A percentile compares a stretch with the other conserved stretches of the same genome.
These are phyloP conservation scores for Penicillium manginii DNA, from an alignment of 495 filamentous ascomycete genomes.

Conservation along the genomic window DNA sequence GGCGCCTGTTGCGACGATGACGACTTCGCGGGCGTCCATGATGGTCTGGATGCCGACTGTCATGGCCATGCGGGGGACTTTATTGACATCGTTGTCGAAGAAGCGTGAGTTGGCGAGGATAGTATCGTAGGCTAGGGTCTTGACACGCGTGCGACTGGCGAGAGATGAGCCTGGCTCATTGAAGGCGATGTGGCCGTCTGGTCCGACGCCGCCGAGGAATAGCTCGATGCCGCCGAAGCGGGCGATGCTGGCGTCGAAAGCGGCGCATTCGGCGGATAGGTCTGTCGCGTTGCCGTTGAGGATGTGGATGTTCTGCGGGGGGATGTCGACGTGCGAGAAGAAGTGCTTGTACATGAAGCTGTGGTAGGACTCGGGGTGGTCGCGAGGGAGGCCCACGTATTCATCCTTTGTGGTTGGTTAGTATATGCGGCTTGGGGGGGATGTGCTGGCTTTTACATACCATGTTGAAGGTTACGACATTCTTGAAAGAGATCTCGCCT, in stretches of 20 bases:
- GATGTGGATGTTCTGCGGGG: slow-evolving; percentile 80
- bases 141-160: slow-evolving; percentile 77
- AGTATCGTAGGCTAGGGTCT: slow-evolving; percentile 86
- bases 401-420: slow-evolving; percentile 62
- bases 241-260: slow-evolving; percentile 79
- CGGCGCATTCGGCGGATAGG: slow-evolving; percentile 74
- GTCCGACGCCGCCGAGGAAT: slow-evolving; percentile 83
- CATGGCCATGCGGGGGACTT: slow-evolving; percentile 81
- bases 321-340: slow-evolving; percentile 85
- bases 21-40: slow-evolving; percentile 79
- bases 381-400: slow-evolving; percentile 80
- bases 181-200: slow-evolving; percentile 88
- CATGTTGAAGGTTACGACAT: slow-evolving; percentile 94
- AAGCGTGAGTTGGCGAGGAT: slow-evolving; percentile 85
- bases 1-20: slow-evolving; percentile 78
- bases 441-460: slow-evolving; percentile 49
- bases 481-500: slow-evolving; percentile 79
- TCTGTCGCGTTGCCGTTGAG: slow-evolving; percentile 81
- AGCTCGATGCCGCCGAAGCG: slow-evolving; percentile 79
- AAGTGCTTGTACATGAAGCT: slow-evolving; percentile 91
- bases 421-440: neutral
- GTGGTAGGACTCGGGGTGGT: slow-evolving; percentile 84
- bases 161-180: slow-evolving; percentile 86
- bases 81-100: slow-evolving; percentile 70
- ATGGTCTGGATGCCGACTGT: slow-evolving; percentile 89